These are phyloP conservation scores for Fonsecaea multimorphosa DNA, from an alignment of 2,329 filamentous ascomycete genomes.

Conservation along the genomic window DNA sequence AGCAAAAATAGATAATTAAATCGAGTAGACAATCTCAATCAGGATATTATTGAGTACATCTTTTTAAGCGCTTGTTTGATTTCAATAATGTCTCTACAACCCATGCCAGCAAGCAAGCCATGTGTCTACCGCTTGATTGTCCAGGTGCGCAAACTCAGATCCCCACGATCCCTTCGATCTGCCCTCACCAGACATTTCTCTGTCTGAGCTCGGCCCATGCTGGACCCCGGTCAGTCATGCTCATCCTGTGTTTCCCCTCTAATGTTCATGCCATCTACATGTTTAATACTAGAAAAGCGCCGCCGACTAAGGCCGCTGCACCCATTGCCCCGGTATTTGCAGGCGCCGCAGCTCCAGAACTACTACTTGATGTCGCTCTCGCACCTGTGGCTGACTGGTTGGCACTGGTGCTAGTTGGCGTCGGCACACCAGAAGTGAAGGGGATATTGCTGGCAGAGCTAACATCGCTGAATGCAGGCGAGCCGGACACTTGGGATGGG, in stretches of 20 bases:
- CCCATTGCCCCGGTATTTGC: conserved; percentile 39
- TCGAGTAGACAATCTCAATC: background rate
- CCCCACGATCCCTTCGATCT: background rate
- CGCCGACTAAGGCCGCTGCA: conserved; percentile 38
- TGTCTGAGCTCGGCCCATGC: background rate
- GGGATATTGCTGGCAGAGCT: conserved; percentile 56
- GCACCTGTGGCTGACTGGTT: conserved; percentile 21
- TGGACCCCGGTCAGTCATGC: background rate
- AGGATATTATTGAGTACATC: background rate
- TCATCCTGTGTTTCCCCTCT: background rate
- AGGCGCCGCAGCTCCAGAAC: conserved; percentile 32
- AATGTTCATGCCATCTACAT: conserved; percentile 13
- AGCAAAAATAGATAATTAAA: conserved; percentile 1
- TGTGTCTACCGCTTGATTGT: background rate
- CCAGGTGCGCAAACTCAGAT: background rate
- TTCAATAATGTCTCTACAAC: background rate
- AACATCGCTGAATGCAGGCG: conserved; percentile 62
- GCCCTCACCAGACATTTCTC: background rate
- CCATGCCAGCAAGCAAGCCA: background rate
- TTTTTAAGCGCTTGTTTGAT: background rate
- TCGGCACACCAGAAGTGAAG: conserved; percentile 62
- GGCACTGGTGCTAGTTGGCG: conserved; percentile 45
- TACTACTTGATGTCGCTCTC: conserved; percentile 18
- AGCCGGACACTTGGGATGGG: conserved; percentile 52
- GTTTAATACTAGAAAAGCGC: conserved; percentile 29